phyloP scores from a whole-genome alignment of 169 alveolate species.

The Besnoitia besnoiti region DNA sequence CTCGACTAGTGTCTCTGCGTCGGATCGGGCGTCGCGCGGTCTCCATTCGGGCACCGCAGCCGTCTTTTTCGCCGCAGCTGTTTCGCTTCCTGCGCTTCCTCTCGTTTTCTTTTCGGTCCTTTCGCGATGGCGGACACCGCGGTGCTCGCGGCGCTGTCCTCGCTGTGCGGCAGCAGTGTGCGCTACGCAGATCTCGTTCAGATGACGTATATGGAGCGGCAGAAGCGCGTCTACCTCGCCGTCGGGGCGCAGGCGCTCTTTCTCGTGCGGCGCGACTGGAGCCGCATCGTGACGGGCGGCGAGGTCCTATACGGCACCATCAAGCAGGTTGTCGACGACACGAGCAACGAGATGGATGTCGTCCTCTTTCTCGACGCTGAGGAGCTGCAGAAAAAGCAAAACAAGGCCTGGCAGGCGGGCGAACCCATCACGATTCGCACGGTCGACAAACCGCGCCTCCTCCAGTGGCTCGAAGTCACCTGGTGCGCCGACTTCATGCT shows the following conservation, averaged over 20 bases:
- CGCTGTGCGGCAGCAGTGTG: not conserved
- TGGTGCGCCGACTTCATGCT: constrained; percentile 37
- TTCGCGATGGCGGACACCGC: constrained; percentile 18
- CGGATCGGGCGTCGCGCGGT: not conserved
- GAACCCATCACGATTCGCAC: constrained; percentile 11
- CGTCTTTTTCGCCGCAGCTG: not conserved
- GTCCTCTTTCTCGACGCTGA: constrained; percentile 3
- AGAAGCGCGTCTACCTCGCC: not conserved
- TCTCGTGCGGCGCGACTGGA: constrained; percentile 10
- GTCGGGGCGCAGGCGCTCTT: constrained; percentile 43
- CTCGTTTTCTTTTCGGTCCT: not conserved
- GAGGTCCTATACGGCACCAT: constrained; percentile 22
- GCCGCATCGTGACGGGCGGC: constrained; percentile 32
- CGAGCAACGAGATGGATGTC: not conserved
- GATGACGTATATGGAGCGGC: not conserved
- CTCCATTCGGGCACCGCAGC: not conserved
- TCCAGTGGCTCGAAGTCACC: constrained; percentile 37
- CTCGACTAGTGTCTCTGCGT: not conserved
- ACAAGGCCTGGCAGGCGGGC: not conserved
- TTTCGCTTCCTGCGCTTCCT: not conserved
- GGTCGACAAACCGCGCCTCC: not conserved
- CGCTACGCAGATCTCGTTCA: constrained; percentile 10
- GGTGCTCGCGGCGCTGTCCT: constrained; percentile 1
- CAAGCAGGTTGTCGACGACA: constrained; percentile 3
- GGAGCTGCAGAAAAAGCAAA: not conserved